Base-by-base conservation (phyloP, 805 yeast genomes). In the Sugiyamaella boreocaroliniensis region DNA sequence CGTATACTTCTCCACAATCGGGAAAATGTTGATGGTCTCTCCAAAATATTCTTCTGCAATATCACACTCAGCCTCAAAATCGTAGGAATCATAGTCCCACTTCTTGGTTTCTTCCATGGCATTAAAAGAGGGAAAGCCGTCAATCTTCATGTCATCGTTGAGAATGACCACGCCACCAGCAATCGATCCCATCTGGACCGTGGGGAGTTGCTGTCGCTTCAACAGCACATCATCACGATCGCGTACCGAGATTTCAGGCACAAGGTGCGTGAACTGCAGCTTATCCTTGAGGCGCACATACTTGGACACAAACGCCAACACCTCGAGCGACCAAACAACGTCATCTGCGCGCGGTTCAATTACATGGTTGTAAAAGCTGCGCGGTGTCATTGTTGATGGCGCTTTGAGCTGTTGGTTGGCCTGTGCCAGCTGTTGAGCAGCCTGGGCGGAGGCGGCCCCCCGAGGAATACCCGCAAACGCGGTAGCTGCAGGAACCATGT, bases 321-420 rank as follows among this genome's bases (percentile, higher is more conserved):
- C 75, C 68, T 92, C 98, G 50, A 92, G 73, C 3, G 96, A 85
- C 96, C 97, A 89, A 40, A 89, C 83, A 15, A 92, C 87, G 64
- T 92, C 99, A 65, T 92, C 97, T 57, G 87, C 95, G 52, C 88
- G 79, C 1, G 97, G 97, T 5, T 89, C 78, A n/a, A 90, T 76
- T 19, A 83, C 81, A 1, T 96, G 95, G 43, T 85, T 70, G 46
- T 73, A 68, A 61, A 82, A 82, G 20, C 69, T 68, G 49, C 88
- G 72, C 19, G 86, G 86, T 15, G 59, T 50, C 9, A 58, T 40
- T 15, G 32, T 29, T n/a, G 41, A 45, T 14, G 48, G 48, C 12
- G 37, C 37, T 14, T 22, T 22, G 26, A 22, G 26, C 26, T 22
- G 26, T 6, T 22, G 26, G 6, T 22, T 22, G 3, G 26, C 26